These are phyloP conservation scores for Cutaneotrichosporon sp. DNA, from an alignment of 1,284 basidiomycete genomes.

Conservation along the genomic window DNA sequence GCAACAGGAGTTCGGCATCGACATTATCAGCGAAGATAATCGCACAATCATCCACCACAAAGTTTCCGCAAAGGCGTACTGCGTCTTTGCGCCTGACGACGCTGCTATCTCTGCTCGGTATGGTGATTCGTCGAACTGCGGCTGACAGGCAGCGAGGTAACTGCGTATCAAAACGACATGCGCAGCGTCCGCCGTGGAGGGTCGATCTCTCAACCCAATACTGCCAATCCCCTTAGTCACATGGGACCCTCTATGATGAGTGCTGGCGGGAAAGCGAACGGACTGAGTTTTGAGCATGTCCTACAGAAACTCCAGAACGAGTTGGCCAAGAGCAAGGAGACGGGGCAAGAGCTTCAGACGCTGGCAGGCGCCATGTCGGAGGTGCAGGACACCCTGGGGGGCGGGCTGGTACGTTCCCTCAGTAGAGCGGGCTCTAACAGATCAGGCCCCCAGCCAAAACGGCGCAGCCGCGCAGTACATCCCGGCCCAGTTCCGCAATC, in stretches of 20 bases:
- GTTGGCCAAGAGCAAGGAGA: slow-evolving; percentile 89
- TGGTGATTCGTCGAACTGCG: slow-evolving; percentile 6
- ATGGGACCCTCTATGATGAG: slow-evolving; percentile 45
- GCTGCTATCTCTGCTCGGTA: slow-evolving; percentile 54
- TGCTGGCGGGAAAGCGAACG: slow-evolving; percentile 50
- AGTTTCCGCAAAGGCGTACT: slow-evolving; percentile 89
- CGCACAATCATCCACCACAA: slow-evolving; percentile 98
- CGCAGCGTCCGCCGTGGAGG: slow-evolving; percentile 25
- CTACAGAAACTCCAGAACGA: slow-evolving; percentile 63
- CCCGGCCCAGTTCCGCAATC: slow-evolving; percentile 48
- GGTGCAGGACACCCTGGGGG: slow-evolving; percentile 88
- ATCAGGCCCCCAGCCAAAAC: slow-evolving; percentile 56
- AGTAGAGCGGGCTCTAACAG: slow-evolving; percentile 5
- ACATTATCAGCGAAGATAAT: slow-evolving; percentile 98
- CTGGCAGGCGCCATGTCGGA: slow-evolving; percentile 82
- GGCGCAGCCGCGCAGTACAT: slow-evolving; percentile 48
- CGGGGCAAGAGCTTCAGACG: slow-evolving; percentile 79
- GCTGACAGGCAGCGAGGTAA: slow-evolving; percentile 41
- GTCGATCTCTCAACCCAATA: slow-evolving; percentile 10
- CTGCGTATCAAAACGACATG: slow-evolving; percentile 44
- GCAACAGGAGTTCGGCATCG: slow-evolving; percentile 91
- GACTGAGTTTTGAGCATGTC: slow-evolving; percentile 56
- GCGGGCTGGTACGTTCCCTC: slow-evolving; percentile 63
- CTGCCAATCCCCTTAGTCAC: slow-evolving; percentile 28
- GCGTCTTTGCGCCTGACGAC: slow-evolving; percentile 84